phyloP scores from a whole-genome alignment of 192 early-diverging fungal genomes.

The Entomortierella parvispora region DNA sequence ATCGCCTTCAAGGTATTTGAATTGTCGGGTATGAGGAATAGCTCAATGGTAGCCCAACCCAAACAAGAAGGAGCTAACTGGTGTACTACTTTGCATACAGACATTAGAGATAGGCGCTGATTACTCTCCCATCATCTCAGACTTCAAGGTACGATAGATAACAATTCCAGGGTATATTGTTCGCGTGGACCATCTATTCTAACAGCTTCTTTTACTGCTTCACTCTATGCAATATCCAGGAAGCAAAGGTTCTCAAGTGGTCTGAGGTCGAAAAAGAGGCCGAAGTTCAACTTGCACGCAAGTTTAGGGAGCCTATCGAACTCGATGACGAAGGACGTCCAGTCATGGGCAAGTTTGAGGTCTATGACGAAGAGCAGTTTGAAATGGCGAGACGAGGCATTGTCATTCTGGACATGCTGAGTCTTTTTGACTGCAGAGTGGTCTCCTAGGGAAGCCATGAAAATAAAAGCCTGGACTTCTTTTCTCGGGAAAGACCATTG shows the following conservation, averaged over 20 bases:
- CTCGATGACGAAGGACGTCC: constrained; percentile 21
- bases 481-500: not conserved
- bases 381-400: constrained; percentile 16
- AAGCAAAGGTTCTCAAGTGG: constrained; percentile 13
- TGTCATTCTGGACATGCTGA: constrained; percentile 19
- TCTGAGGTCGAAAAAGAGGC: constrained; percentile 18
- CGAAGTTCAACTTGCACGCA: constrained; percentile 21
- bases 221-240: constrained; percentile 9
- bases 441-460: no score
- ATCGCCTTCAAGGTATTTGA: constrained; percentile 3
- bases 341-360: constrained; percentile 46
- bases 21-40: not conserved
- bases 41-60: not conserved
- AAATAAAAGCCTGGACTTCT: not conserved
- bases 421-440: constrained; percentile 26
- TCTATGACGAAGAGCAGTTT: constrained; percentile 30
- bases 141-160: constrained; percentile 29
- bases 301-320: constrained; percentile 18
- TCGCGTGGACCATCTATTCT: not conserved
- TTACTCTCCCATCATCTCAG: constrained; percentile 39
- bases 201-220: not conserved
- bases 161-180: no score
- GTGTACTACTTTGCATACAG: not conserved
- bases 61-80: no score
- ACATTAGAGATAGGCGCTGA: constrained; percentile 34